A percentile compares a stretch with the other conserved stretches of the same genome.
Evolutionary conservation across 2,329 filamentous ascomycete genomes (phyloP).

Genomic region (Aspergillus tanneri): DNA sequence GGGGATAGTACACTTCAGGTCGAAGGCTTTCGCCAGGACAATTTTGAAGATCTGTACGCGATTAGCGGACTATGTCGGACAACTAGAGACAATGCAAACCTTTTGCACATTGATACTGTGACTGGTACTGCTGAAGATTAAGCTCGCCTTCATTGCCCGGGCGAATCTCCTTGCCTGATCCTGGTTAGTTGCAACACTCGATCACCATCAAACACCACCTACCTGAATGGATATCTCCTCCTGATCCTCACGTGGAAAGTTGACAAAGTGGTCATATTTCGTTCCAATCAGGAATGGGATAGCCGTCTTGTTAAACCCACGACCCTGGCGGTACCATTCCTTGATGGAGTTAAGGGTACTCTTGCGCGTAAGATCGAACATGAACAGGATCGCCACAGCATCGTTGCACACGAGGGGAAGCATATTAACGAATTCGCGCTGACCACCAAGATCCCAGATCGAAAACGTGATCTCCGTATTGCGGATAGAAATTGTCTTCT

Average conservation of each 20-base stretch:
- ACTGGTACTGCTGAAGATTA: slow-evolving; percentile 98
- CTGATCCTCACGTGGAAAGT: slow-evolving; percentile 94
- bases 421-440: slow-evolving; percentile 99
- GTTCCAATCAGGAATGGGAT: slow-evolving; percentile 96
- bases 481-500: slow-evolving; percentile 98
- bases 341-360: slow-evolving; percentile 99
- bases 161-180: slow-evolving; percentile 85
- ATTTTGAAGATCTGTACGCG: slow-evolving; percentile 91
- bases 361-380: slow-evolving; percentile 98
- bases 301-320: slow-evolving; percentile 99
- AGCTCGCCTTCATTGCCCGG: slow-evolving; percentile 94
- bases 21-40: slow-evolving; percentile 96
- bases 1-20: slow-evolving; percentile 97
- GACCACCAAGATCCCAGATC: slow-evolving; percentile 97
- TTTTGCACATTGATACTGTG: slow-evolving; percentile 99
- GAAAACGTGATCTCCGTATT: slow-evolving; percentile 99
- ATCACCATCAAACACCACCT: slow-evolving; percentile 19
- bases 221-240: slow-evolving; percentile 98
- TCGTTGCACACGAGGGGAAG: slow-evolving; percentile 98
- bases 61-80: slow-evolving; percentile 27
- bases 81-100: slow-evolving; percentile 52
- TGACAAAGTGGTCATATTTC: slow-evolving; percentile 99
- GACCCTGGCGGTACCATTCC: slow-evolving; percentile 97
- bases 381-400: slow-evolving; percentile 96
- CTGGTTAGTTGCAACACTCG: slow-evolving; percentile 22